Base-by-base conservation (phyloP, 192 early-diverging fungal species). In the Kickxella alabastrina region DNA sequence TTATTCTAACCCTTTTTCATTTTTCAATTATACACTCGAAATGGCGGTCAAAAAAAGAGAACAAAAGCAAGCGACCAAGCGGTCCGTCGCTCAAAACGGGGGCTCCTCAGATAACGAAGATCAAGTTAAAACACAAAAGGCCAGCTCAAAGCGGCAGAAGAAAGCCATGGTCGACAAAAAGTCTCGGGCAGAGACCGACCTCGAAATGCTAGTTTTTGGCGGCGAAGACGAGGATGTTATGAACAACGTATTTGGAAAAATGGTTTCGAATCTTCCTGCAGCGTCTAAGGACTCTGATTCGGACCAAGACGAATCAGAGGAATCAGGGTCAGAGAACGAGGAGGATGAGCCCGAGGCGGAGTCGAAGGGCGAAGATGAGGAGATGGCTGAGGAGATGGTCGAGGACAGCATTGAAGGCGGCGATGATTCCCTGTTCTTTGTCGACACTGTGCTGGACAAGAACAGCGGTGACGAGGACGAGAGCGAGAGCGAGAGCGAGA, bases 191-290 rank as follows among this genome's bases (percentile, higher is more conserved):
- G 90, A 92, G 53, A 39, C 72, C 9, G 87, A 86, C 57, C 78
- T 92, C 12, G 90, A 91, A 57, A 75, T 54, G 34, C 60, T 90
- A 31, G 82, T 91, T 15, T 90, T 92, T 80, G 90, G 90, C 5
- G 84, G 63, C 25, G 83, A 78, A 28, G 60, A 63, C 14, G 67
- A 58, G 12, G 62, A 64, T 1, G 45, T 31, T 18, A 58, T 22
- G 1, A 32, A 36, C 19, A 46, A 46, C 14, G 40, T 63, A 1
- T 76, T 74, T 43, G 44, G 22, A 19, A 55, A 49, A 39, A 50
- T 56, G 31, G 59, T 44, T 10, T 24, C 53, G 25, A 37, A 64
- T 18, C 17, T 23, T 5, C 22, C 13, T 17, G 40, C 12, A 4
- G 27, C n/a, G n/a, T n/a, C 17, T 18, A 19, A n/a, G 31, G 12